Percentiles rank a stretch among this genome's conserved stretches.
These are phyloP conservation scores for Breynia disticha DNA, from an alignment of 441 rosid species.

Conservation along the genomic window DNA sequence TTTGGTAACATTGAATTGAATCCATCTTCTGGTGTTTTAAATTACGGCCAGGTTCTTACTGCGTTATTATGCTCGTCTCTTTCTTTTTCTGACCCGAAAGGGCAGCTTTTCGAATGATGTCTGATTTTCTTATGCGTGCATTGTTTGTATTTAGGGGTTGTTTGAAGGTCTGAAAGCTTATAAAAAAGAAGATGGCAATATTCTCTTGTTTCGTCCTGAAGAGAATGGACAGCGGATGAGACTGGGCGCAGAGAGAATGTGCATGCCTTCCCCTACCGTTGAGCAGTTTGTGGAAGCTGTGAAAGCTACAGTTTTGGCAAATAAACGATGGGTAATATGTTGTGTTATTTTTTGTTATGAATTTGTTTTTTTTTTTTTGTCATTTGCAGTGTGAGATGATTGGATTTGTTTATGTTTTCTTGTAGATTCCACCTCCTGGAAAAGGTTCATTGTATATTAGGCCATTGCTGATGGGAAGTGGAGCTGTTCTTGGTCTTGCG, in stretches of 20 bases:
- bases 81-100: not conserved
- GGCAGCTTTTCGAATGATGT: not conserved
- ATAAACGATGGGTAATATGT: conserved; percentile 35
- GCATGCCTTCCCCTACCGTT: conserved; percentile 36
- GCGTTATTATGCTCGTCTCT: not conserved
- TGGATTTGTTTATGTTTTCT: not conserved
- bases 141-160: conserved; percentile 21
- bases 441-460: conserved; percentile 34
- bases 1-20: conserved; percentile 31
- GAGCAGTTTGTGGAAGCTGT: conserved; percentile 37
- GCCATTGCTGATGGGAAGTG: conserved; percentile 35
- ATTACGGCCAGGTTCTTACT: conserved; percentile 35
- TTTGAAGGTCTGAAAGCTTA: conserved; percentile 35
- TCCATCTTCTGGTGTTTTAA: conserved; percentile 40
- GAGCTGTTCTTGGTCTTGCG: conserved; percentile 29
- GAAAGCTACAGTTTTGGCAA: conserved; percentile 29
- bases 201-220: conserved; percentile 36
- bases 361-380: not conserved
- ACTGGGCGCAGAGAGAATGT: conserved; percentile 34
- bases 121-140: no score
- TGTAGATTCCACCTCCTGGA: conserved; percentile 37
- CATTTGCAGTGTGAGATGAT: no score
- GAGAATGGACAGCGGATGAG: conserved; percentile 27
- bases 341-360: not conserved
- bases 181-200: conserved; percentile 25